Evolutionary conservation across 805 yeast genomes (phyloP).

Genomic region (Cyberlindnera maritima): DNA sequence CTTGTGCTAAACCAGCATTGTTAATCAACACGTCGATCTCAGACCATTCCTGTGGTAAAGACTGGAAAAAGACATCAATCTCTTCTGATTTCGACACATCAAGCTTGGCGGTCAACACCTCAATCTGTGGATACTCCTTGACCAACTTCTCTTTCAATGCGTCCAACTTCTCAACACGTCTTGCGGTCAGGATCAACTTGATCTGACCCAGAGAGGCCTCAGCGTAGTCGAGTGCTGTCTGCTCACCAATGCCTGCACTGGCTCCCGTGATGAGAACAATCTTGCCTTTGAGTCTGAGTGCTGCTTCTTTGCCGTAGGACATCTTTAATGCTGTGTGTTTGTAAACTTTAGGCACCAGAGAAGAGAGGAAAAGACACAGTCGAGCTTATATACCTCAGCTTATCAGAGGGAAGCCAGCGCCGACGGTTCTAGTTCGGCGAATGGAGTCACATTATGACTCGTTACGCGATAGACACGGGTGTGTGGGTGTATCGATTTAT

Average conservation of each 20-base stretch:
- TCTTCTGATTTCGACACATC: constrained; percentile 58
- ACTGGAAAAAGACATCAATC: constrained; percentile 46
- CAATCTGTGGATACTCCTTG: constrained; percentile 43
- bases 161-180: constrained; percentile 65
- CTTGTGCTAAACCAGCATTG: constrained; percentile 80
- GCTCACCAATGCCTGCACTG: constrained; percentile 91
- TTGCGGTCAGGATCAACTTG: constrained; percentile 72
- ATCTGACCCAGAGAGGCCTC: constrained; percentile 69
- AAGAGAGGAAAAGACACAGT: neutral
- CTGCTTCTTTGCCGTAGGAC: constrained; percentile 73
- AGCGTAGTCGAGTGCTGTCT: constrained; percentile 87
- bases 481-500: too few species aligned
- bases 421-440: constrained; percentile 2
- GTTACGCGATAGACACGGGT: too few species aligned
- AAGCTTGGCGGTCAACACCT: constrained; percentile 45
- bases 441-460: neutral
- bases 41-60: constrained; percentile 55
- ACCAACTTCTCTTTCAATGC: constrained; percentile 46
- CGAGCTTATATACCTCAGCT: neutral
- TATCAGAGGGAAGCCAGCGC: constrained; percentile 6
- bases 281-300: constrained; percentile 77
- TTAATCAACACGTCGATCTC: constrained; percentile 65
- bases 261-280: constrained; percentile 89
- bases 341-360: neutral
- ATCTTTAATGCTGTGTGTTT: constrained; percentile 27